Conservation (phyloP, 2,329 filamentous ascomycete genomes). For the Pestalotiopsis sp. region DNA sequence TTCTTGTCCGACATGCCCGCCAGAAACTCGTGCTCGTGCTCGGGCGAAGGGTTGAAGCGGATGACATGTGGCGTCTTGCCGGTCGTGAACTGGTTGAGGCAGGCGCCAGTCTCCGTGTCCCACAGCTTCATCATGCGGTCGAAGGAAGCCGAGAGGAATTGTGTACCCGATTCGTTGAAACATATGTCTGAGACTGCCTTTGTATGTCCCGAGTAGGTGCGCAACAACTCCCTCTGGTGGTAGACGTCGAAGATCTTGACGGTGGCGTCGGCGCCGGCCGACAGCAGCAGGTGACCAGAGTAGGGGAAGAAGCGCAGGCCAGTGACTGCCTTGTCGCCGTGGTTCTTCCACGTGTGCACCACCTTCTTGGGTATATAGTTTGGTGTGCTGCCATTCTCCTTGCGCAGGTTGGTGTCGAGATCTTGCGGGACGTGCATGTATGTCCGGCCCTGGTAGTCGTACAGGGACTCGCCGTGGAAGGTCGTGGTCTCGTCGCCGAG, state of each 20-base stretch:
- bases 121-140: constrained; percentile 97
- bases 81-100: constrained; percentile 83
- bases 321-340: constrained; percentile 79
- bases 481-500: constrained; percentile 75
- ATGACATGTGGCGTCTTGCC: constrained; percentile 95
- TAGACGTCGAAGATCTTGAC: constrained; percentile 96
- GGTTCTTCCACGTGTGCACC: constrained; percentile 84
- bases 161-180: constrained; percentile 79
- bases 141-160: constrained; percentile 89
- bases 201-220: constrained; percentile 87
- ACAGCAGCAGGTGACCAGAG: constrained; percentile 85
- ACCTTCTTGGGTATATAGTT: constrained; percentile 96
- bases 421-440: constrained; percentile 98
- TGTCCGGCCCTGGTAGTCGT: constrained; percentile 92
- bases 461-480: constrained; percentile 81
- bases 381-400: constrained; percentile 76
- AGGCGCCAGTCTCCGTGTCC: constrained; percentile 94
- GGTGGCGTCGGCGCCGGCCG: constrained; percentile 85
- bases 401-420: constrained; percentile 79
- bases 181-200: constrained; percentile 89
- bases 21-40: constrained; percentile 84
- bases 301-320: constrained; percentile 86
- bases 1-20: constrained; percentile 99
- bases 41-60: constrained; percentile 81
- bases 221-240: constrained; percentile 82